Evolutionary conservation across 176 grass and related monocot species (phyloP), one percentile per base, ranked within the genome.

Genomic region (Carex myosuroides): DNA sequence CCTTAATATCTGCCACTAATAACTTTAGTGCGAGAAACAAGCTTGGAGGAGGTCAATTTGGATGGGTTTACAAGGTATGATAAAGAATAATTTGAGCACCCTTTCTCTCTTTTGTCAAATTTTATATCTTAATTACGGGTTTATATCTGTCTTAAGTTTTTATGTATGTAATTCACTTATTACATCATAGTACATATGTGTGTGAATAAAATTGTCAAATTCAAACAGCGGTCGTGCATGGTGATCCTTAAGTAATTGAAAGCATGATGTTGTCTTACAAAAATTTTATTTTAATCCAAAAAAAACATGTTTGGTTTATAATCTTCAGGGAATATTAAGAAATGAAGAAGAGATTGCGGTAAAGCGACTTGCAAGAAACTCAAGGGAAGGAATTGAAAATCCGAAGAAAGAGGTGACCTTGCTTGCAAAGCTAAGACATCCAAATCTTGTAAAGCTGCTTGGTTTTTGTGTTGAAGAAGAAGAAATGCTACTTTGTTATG

Each of bases 401-500:
- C 24, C 62, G 4, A 83, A 68, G 81, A 83, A 55, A 20, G 81
- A 83, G 62, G 60, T 69, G 42, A 55, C 81, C 1, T 53, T 68
- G 30, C 81, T 82, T 83, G 63, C 42, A 53, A 83, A 30, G 21
- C 81, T 83, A 18, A 83, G 60, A 18, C 81, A 83, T 68, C 81
- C 60, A 32, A 83, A 83, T 42, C 81, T 83, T 32, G 81, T 83
- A 69, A 83, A 83, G 60, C 5, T 83, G 60, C 58, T 83, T 6
- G 81, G 81, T 18, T 83, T 53, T 68, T 83, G 81, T 83, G 22
- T 66, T 53, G 21, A 50, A 55, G 81, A 83, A 14, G 39, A 83
- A 4, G 81, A 83, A 52, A 54, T 83, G 60, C 81, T 83, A 66
- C 81, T 83, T 53, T 83, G 81, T 32, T 83, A 83, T 68, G 81